Evolutionary conservation across 2,329 filamentous ascomycete species (phyloP), one percentile per base, ranked within the genome.

Genomic region (Cladosporium velox): DNA sequence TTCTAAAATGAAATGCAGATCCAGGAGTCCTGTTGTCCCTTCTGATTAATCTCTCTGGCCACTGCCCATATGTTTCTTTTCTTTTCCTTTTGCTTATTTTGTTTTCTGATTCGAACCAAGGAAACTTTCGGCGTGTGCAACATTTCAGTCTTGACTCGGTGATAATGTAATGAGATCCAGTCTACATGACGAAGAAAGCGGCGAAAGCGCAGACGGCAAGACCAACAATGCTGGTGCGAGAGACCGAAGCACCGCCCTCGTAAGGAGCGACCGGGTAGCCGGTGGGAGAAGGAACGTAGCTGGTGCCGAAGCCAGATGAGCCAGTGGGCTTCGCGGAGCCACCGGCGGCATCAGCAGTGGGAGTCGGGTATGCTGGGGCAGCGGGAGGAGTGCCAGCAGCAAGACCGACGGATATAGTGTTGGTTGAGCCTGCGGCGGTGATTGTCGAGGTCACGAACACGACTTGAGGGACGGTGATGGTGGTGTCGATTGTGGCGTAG

Each of bases 401-500:
- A 24, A 81, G 76, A 32, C 73, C 76, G 21, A 80, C 75, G 51
- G 67, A 67, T 12, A 69, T 68, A 35, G 73, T 74, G 26, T 75
- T 73, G 2, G 28, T 55, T 14, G 72, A 72, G 18, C 74, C 75
- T 32, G 68, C 35, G 10, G 72, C 72, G 55, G 72, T 73, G 62
- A 73, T 66, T 24, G 76, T 75, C 32, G 74, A 67, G 38, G 79
- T 81, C 34, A 76, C 77, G 77, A 82, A 82, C 69, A 77, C 73
- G 12, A 82, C 79, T 15, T 80, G 78, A 0, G 82, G 82, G 28
- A 84, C 80, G 15, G 80, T 82, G 66, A 83, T 72, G 24, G 78
- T 78, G 4, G 78, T 82, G 26, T 75, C 71, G 59, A 79, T 70
- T 18, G 72, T 70, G 34, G 71, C 72, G n/a, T 72, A 75, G 64